Percentiles rank a stretch among this genome's conserved stretches.
Conservation (phyloP, 305 asterid species). For the Plantago coronopus region DNA sequence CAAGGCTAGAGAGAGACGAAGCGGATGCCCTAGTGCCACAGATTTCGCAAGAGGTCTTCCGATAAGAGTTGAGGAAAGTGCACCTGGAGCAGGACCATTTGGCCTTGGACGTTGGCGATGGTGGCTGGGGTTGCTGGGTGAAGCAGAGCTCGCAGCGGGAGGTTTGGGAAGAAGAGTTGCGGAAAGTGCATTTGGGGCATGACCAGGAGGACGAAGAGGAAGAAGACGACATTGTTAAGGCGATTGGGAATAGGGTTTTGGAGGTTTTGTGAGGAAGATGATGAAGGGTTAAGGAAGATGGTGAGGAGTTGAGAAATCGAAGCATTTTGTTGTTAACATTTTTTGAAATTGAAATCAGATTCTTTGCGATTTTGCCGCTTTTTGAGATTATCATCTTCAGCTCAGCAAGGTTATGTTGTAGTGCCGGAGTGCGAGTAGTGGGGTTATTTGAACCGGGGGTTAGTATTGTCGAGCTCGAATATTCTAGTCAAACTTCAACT, state of each 20-base stretch:
- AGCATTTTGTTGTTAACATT: constrained; percentile 3
- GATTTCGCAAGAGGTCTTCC: constrained; percentile 45
- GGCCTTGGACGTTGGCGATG: constrained; percentile 36
- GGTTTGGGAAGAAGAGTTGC: constrained; percentile 59
- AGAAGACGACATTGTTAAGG: constrained; percentile 38
- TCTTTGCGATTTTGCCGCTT: constrained; percentile 31
- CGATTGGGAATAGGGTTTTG: constrained; percentile 24
- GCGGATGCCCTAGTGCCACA: constrained; percentile 77
- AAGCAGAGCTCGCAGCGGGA: constrained; percentile 65
- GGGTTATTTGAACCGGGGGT: too few relatives aligned
- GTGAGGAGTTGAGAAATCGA: constrained; percentile 20
- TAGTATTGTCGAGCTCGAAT: too few relatives aligned
- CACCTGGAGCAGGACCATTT: constrained; percentile 79
- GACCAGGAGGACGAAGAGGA: constrained; percentile 45
- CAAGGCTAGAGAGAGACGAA: constrained; percentile 48
- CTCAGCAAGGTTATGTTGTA: too few relatives aligned
- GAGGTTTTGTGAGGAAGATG: constrained; percentile 9
- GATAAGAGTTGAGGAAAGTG: constrained; percentile 65
- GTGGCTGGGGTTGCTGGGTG: constrained; percentile 28
- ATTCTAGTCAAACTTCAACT: too few relatives aligned
- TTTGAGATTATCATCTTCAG: not conserved
- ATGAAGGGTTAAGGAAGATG: constrained; percentile 1
- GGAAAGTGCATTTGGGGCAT: constrained; percentile 84
- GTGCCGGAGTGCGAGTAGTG: too few relatives aligned
- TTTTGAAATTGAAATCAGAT: constrained; percentile 35